phyloP scores from a whole-genome alignment of 768 basidiomycete species.

The Pisolithus albus region DNA sequence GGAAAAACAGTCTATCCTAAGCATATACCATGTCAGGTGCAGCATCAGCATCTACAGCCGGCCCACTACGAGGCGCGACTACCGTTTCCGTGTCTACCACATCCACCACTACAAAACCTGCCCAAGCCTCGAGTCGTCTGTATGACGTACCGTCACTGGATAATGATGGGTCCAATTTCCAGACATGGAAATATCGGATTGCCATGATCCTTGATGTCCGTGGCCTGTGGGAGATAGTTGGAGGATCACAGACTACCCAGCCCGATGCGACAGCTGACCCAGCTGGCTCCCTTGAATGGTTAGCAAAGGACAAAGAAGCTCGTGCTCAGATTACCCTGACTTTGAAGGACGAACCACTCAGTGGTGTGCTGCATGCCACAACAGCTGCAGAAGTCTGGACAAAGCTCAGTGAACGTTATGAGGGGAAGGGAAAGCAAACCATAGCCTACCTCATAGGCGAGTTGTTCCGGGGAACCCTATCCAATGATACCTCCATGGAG shows the following conservation, averaged over 20 bases:
- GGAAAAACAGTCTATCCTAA: too few relatives aligned
- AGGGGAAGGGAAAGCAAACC: constrained; percentile 19
- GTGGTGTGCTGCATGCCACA: constrained; percentile 10
- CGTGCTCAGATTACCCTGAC: constrained; percentile 19
- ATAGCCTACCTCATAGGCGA: constrained; percentile 18
- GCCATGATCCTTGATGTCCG: constrained; percentile 16
- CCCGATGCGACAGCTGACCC: background rate
- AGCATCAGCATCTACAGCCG: too few relatives aligned
- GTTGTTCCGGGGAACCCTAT: constrained; percentile 17
- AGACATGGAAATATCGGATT: constrained; percentile 7
- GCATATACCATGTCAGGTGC: too few relatives aligned
- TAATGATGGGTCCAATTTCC: constrained; percentile 8
- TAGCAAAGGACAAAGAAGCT: constrained; percentile 11
- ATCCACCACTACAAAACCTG: too few relatives aligned
- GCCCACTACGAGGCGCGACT: too few relatives aligned
- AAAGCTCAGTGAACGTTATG: constrained; percentile 11
- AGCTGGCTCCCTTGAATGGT: background rate
- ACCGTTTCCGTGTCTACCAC: too few relatives aligned
- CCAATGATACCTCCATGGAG: constrained; percentile 10
- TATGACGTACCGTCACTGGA: constrained; percentile 8
- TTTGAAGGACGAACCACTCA: constrained; percentile 18
- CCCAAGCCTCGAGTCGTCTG: background rate
- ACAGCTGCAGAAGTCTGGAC: constrained; percentile 14
- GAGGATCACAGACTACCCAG: background rate
- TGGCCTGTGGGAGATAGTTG: constrained; percentile 5